A percentile compares a stretch with the other conserved stretches of the same genome.
phyloP scores from a whole-genome alignment of 2,329 filamentous ascomycete species.

The Hymenoscyphus repandus region DNA sequence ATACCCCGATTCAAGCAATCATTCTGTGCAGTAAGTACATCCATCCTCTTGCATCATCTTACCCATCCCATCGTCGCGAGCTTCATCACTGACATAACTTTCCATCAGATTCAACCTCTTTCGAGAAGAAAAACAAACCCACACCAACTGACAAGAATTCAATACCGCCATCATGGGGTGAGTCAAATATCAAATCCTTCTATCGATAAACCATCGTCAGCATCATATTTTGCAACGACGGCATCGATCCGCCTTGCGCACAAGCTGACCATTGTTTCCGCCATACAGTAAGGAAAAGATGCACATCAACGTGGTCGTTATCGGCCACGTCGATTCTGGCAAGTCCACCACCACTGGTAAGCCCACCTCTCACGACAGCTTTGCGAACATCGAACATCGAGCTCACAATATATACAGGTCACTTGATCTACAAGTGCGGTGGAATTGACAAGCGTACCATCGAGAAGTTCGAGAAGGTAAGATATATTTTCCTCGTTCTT shows the following conservation, averaged over 20 bases:
- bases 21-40: slow-evolving; percentile 28
- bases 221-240: slow-evolving; percentile 13
- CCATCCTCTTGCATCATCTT: background rate
- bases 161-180: slow-evolving; percentile 33
- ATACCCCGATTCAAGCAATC: slow-evolving; percentile 32
- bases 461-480: slow-evolving; percentile 99
- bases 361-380: slow-evolving; percentile 27
- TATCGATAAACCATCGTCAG: slow-evolving; percentile 11
- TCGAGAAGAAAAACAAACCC: slow-evolving; percentile 22
- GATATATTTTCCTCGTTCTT: slow-evolving; percentile 26
- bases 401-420: slow-evolving; percentile 48
- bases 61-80: background rate
- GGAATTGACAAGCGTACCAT: slow-evolving; percentile 99
- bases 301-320: slow-evolving; percentile 98
- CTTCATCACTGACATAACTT: slow-evolving; percentile 18
- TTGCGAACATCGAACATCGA: slow-evolving; percentile 8
- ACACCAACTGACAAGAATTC: slow-evolving; percentile 19
- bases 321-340: slow-evolving; percentile 99
- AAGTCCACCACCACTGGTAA: slow-evolving; percentile 96
- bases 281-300: slow-evolving; percentile 80
- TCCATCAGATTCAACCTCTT: slow-evolving; percentile 23
- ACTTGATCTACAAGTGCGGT: slow-evolving; percentile 99
- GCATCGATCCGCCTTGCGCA: slow-evolving; percentile 14
- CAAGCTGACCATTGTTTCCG: slow-evolving; percentile 21
- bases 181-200: slow-evolving; percentile 16